Evolutionary conservation across 345 rosid species (phyloP), one percentile per base, ranked within the genome.

Genomic region (Rhodomyrtus tomentosa): DNA sequence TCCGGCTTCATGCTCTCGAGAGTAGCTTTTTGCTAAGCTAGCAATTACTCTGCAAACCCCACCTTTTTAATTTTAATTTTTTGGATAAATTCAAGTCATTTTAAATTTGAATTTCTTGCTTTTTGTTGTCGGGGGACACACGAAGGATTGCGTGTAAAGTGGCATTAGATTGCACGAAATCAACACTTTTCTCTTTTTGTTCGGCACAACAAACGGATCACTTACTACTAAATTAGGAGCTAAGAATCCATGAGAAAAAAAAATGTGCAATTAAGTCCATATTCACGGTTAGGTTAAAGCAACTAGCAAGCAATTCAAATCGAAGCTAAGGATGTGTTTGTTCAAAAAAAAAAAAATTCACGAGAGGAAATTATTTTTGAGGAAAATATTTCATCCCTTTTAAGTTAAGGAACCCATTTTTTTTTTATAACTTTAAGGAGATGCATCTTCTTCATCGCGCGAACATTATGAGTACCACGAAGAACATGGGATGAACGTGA

Each of bases 161-260:
- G 79, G 79, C 79, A 68, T 11, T 68, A 68, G 79, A 68, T 68
- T 68, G 79, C 79, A 36, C 79, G 79, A 68, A 36, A 68, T 68
- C 79, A 68, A 18, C 79, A 21, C 79, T 2, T 68, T 68, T 68
- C 45, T 68, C 79, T 68, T 68, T 68, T 68, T 20, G 45, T 36
- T 32, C 45, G 15, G 32, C 45, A 16, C 36, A 62, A 18, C 8
- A 11, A 16, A 68, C 13, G 79, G 79, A 68, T 18, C 79, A 20
- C 25, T 68, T 68, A 25, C 45, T 68, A 36, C 36, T 62, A 18
- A 62, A 32, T 32, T 16, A 32, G 76, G 42, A 62, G 76, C 24
- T 62, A 38, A 62, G 76, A 62, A 62, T 62, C 42, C 42, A 29
- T 29, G 22, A 40, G 32, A 11, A 20, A 15, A 29, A 29, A 29